Evolutionary conservation across 2,329 filamentous ascomycete species (phyloP), one percentile per base, ranked within the genome.

Genomic region (Sclerotinia glacialis): DNA sequence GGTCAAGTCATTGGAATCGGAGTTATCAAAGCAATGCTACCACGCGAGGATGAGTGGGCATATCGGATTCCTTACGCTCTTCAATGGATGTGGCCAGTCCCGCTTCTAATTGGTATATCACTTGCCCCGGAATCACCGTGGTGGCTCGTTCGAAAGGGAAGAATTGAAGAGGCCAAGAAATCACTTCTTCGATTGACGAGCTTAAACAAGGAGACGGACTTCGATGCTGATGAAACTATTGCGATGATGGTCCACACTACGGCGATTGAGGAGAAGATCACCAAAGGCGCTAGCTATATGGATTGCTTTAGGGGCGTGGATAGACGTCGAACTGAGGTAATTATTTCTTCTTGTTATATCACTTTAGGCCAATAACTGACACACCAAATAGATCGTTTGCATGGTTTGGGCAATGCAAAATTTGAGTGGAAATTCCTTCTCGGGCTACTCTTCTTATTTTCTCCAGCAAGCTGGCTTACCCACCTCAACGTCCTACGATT

Each of bases 341-440:
- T 40, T 16, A 21, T 11, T 3, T 21, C n/a, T 5, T 26, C 12
- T 7, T n/a, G 7, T 12, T 31, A 12, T 53, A n/a, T 11, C 5
- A 26, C 2, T 18, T 31, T 16, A 9, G n/a, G 7, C 5, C 2
- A 16, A 21, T 6, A 26, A 28, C 11, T 54, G 42, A 63, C 18
- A 12, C 5, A 21, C 14, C 16, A 21, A 16, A 49, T 31, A 65
- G 72, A 84, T 86, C 44, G 80, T 83, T 5, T 79, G 80, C 68
- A 86, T 87, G 74, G 85, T 87, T 8, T 89, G 87, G 79, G 82
- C 84, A 4, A 86, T 86, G 3, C 87, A 90, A 72, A 87, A 88
- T 26, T 78, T 89, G 2, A 85, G 83, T 62, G 86, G 64, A n/a
- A 86, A 86, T 69, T 85, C 86, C 18, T 83, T 89, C 69, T 85